Evolutionary conservation across 345 rosid species (phyloP), one percentile per base, ranked within the genome.

Genomic region (Populus euphratica): DNA sequence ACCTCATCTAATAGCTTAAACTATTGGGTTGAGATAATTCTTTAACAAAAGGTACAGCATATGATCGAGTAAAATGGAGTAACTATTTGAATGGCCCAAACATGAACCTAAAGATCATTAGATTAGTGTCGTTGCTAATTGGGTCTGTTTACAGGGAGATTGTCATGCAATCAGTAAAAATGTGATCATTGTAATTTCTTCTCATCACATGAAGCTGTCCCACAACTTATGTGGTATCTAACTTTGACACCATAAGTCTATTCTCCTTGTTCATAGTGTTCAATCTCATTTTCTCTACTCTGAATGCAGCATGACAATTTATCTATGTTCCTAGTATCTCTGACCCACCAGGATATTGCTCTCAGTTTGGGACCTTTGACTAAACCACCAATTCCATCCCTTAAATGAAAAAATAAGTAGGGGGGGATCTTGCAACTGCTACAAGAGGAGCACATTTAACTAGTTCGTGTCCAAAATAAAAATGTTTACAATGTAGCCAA

Each of bases 271-370:
- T 44, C 72, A 38, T 64, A 69, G 47, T 17, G 31, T 66, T 79
- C 70, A 69, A 68, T 50, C 11, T 35, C 79, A 72, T 75, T 68
- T 35, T 36, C 16, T 50, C 27, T 50, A 44, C 75, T 43, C 76
- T 1, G 33, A 9, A 47, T 18, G 69, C 56, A 70, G 73, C 70
- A 54, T 2, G 33, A 14, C 38, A 70, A 27, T 73, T 5, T 18
- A 38, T 66, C 38, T 69, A 54, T 11, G 17, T 38, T 38, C 73
- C 56, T 52, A 72, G 35, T 50, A 25, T 54, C 25, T 23, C 2
- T 10, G 36, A 20, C 18, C 69, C 62, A n/a, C 38, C 68, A 36
- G 68, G 25, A 27, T 67, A 29, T 25, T 25, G 54, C 67, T 10
- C 27, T 41, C 75, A 74, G 7, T 49, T 68, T 65, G n/a, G 50